phyloP scores from a whole-genome alignment of 495 filamentous ascomycete genomes.

The Hypoxylon cercidicola region DNA sequence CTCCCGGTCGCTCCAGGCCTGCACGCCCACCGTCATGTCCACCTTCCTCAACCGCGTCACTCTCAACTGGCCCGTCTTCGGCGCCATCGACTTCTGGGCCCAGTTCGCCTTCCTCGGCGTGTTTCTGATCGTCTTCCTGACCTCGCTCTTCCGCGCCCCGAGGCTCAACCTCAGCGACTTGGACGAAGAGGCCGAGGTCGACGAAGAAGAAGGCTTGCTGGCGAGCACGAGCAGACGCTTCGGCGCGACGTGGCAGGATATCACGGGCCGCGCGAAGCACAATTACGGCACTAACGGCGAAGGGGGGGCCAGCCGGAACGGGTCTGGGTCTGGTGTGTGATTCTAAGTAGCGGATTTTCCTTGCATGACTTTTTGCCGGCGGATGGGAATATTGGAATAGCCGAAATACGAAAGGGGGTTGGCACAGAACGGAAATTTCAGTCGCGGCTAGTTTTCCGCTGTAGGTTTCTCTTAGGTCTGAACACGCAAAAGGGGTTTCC shows the following conservation, averaged over 20 bases:
- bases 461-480: no score
- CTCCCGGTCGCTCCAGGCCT: conserved; percentile 74
- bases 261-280: conserved; percentile 65
- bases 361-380: background rate
- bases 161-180: conserved; percentile 75
- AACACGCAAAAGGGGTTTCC: no score
- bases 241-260: conserved; percentile 88
- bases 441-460: no score
- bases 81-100: conserved; percentile 92
- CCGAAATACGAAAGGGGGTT: background rate
- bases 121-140: conserved; percentile 80
- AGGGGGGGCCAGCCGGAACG: conserved; percentile 2
- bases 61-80: conserved; percentile 96
- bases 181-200: conserved; percentile 91
- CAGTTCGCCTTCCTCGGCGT: conserved; percentile 90
- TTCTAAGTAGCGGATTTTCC: background rate
- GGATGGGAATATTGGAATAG: background rate
- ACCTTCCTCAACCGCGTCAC: conserved; percentile 94
- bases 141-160: conserved; percentile 81
- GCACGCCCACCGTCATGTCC: conserved; percentile 88
- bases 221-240: conserved; percentile 82
- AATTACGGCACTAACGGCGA: conserved; percentile 9
- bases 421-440: no score
- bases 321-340: conserved; percentile 7
- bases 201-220: conserved; percentile 92